A percentile compares a stretch with the other conserved stretches of the same genome.
These are phyloP conservation scores for Parmelia sp. DNA, from an alignment of 495 filamentous ascomycete species.

Conservation along the genomic window DNA sequence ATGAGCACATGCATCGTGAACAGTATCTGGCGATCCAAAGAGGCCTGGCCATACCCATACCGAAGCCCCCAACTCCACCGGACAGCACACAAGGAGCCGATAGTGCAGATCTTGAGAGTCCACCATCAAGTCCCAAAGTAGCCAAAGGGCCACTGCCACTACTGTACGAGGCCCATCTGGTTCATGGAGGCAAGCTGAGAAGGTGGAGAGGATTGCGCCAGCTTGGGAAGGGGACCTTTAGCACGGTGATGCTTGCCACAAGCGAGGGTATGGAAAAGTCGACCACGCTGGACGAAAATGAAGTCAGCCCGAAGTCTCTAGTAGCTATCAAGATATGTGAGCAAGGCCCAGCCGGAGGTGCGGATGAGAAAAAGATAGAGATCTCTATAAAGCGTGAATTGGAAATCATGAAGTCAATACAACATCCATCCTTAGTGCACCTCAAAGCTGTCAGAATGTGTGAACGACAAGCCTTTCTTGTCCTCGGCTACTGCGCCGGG, in stretches of 20 bases:
- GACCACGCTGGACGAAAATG: constrained; percentile 36
- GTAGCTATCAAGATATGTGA: constrained; percentile 95
- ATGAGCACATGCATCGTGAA: constrained; percentile 63
- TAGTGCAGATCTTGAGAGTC: constrained; percentile 40
- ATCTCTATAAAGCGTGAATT: constrained; percentile 89
- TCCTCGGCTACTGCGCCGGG: constrained; percentile 86
- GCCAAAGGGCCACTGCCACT: constrained; percentile 28
- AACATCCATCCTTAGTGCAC: constrained; percentile 83
- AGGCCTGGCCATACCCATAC: constrained; percentile 53
- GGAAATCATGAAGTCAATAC: constrained; percentile 79
- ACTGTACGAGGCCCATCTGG: constrained; percentile 47
- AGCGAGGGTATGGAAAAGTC: constrained; percentile 39
- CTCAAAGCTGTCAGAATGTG: constrained; percentile 83
- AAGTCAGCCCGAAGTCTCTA: constrained; percentile 56
- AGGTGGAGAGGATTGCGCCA: constrained; percentile 71
- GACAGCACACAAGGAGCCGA: constrained; percentile 48
- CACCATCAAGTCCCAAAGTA: constrained; percentile 9
- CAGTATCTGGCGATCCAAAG: constrained; percentile 70
- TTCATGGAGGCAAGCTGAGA: constrained; percentile 49
- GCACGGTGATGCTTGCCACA: constrained; percentile 83
- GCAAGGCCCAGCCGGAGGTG: constrained; percentile 86
- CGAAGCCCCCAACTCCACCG: constrained; percentile 70
- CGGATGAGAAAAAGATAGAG: constrained; percentile 81
- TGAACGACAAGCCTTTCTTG: constrained; percentile 69
- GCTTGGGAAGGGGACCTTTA: constrained; percentile 92